These are phyloP conservation scores for Claviceps sp. DNA, from an alignment of 2,329 filamentous ascomycete genomes.

Conservation along the genomic window DNA sequence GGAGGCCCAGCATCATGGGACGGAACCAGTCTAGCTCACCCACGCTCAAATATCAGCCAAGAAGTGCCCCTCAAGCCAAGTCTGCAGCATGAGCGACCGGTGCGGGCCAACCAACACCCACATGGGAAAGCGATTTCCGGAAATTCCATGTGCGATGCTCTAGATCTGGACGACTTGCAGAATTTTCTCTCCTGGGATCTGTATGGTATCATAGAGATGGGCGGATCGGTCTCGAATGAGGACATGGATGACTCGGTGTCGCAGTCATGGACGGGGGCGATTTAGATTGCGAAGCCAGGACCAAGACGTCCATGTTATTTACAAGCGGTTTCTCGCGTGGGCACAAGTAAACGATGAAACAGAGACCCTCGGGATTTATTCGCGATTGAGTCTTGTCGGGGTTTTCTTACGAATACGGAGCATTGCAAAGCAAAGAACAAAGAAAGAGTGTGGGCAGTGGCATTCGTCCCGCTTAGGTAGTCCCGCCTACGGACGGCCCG, in stretches of 20 bases:
- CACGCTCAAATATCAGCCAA: conserved; percentile 13
- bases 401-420: too few species aligned
- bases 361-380: too few species aligned
- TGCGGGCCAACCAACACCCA: conserved; percentile 9
- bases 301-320: neutral
- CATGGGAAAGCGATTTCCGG: conserved; percentile 10
- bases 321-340: too few species aligned
- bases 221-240: conserved; percentile 21
- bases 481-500: too few species aligned
- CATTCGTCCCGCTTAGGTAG: too few species aligned
- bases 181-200: conserved; percentile 27
- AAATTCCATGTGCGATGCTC: conserved; percentile 20
- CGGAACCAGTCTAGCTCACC: conserved; percentile 13
- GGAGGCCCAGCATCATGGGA: conserved; percentile 13
- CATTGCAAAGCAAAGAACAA: too few species aligned
- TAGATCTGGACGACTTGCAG: conserved; percentile 25
- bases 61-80: conserved; percentile 16
- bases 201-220: conserved; percentile 28
- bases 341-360: too few species aligned
- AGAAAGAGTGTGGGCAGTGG: too few species aligned
- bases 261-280: conserved; percentile 16
- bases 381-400: too few species aligned
- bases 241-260: conserved; percentile 21
- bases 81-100: conserved; percentile 25
- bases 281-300: conserved; percentile 1